Conservation (phyloP, 495 filamentous ascomycete species). For the Daldinia caldariorum region DNA sequence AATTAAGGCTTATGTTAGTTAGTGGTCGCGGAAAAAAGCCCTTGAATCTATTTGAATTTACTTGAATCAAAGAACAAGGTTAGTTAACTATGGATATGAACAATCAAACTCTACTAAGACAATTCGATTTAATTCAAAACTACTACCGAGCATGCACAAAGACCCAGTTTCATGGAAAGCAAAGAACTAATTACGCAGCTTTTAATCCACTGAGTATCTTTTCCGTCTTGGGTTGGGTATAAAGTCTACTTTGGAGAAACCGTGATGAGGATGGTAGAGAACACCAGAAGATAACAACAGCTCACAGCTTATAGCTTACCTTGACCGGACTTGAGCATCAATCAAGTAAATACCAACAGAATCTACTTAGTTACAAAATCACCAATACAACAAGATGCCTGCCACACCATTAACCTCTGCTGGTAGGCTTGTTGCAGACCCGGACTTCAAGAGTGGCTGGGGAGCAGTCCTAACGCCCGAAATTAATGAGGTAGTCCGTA, state of each 20-base stretch:
- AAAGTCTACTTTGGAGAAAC: background rate
- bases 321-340: background rate
- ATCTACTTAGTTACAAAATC: background rate
- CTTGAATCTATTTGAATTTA: background rate
- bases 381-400: constrained; percentile 20
- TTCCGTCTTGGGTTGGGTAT: background rate
- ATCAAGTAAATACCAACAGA: background rate
- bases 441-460: constrained; percentile 41
- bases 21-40: background rate
- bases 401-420: constrained; percentile 31
- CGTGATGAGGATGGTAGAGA: background rate
- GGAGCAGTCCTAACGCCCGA: constrained; percentile 24
- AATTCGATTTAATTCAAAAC: background rate
- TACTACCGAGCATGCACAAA: background rate
- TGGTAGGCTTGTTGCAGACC: constrained; percentile 32
- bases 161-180: background rate
- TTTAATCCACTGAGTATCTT: no score
- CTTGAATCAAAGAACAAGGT: no score
- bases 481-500: constrained; percentile 19
- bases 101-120: background rate
- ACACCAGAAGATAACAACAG: background rate
- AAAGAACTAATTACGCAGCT: no score
- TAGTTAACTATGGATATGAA: background rate
- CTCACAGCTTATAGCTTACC: background rate
- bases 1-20: no score